These are phyloP conservation scores for Taphrina populina DNA, from an alignment of 1,139 yeast genomes.

Conservation along the genomic window DNA sequence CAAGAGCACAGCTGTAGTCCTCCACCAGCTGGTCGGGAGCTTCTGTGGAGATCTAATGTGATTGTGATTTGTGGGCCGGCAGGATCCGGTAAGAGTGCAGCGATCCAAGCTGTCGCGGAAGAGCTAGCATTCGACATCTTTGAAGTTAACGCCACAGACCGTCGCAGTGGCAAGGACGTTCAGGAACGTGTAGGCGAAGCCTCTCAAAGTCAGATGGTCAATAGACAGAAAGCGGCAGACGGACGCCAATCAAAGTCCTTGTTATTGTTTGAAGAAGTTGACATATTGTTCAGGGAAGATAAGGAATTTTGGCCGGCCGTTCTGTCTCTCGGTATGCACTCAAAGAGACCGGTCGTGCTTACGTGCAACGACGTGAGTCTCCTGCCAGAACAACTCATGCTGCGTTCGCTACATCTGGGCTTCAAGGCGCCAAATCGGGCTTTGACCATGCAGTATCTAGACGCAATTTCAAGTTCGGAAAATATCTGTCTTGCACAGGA, in stretches of 20 bases:
- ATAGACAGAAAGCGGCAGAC: slow-evolving; percentile 45
- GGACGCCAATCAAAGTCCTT: slow-evolving; percentile 43
- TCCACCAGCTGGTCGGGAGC: slow-evolving; percentile 9
- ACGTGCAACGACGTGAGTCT: slow-evolving; percentile 62
- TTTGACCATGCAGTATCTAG: background rate
- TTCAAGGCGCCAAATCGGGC: background rate
- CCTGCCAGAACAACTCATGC: slow-evolving; percentile 57
- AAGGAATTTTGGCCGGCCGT: slow-evolving; percentile 77
- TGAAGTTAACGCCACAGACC: slow-evolving; percentile 74
- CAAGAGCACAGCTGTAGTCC: background rate
- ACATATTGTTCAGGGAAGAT: slow-evolving; percentile 75
- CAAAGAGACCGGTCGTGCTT: slow-evolving; percentile 76
- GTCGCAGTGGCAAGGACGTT: slow-evolving; percentile 71
- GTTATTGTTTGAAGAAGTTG: slow-evolving; percentile 82
- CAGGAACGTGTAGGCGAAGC: slow-evolving; percentile 67
- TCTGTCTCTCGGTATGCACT: slow-evolving; percentile 59
- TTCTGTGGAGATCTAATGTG: slow-evolving; percentile 25
- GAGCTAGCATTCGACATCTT: slow-evolving; percentile 70
- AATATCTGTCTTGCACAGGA: background rate
- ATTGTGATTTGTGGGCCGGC: slow-evolving; percentile 67
- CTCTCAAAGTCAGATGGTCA: slow-evolving; percentile 80
- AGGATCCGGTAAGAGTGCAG: slow-evolving; percentile 78
- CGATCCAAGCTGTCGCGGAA: slow-evolving; percentile 67
- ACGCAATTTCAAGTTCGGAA: background rate
- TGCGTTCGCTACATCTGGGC: slow-evolving; percentile 1